These are phyloP conservation scores for Penicillium ochrochloron DNA, from an alignment of 495 filamentous ascomycete genomes.

Conservation along the genomic window DNA sequence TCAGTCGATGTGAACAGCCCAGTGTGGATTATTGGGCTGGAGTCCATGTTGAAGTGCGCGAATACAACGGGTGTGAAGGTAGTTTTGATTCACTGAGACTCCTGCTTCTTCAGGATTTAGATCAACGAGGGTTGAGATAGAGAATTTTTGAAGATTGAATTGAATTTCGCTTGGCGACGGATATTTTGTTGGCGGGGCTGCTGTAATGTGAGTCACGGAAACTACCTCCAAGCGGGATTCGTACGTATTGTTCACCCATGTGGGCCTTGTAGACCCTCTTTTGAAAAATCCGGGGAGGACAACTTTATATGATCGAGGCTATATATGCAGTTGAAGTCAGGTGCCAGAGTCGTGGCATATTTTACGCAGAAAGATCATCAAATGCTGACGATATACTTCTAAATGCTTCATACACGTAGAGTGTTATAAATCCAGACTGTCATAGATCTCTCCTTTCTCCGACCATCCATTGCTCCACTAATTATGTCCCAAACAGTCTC, in stretches of 20 bases:
- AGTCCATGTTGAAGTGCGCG: conserved; percentile 6
- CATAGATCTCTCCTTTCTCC: too few species aligned
- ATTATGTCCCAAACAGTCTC: neutral
- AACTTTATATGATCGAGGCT: neutral
- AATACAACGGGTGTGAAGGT: neutral
- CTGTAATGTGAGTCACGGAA: conserved; percentile 10
- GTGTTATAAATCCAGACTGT: too few species aligned
- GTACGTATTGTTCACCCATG: conserved; percentile 59
- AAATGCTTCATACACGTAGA: too few species aligned
- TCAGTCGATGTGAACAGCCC: conserved; percentile 19
- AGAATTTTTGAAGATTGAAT: neutral
- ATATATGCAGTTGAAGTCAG: neutral
- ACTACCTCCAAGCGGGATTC: conserved; percentile 57
- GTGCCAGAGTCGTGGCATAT: neutral
- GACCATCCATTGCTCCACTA: too few species aligned
- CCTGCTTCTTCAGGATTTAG: neutral
- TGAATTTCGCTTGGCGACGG: neutral
- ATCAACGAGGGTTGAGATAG: neutral
- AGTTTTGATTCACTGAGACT: neutral
- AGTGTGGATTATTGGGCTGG: conserved; percentile 10
- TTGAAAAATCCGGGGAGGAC: neutral
- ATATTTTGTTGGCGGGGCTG: conserved; percentile 6
- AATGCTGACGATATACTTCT: too few species aligned
- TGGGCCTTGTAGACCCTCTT: neutral
- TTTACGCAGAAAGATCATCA: neutral